Evolutionary conservation across 129 eudicot species (phyloP).

Genomic region (Saposhnikovia divaricata): DNA sequence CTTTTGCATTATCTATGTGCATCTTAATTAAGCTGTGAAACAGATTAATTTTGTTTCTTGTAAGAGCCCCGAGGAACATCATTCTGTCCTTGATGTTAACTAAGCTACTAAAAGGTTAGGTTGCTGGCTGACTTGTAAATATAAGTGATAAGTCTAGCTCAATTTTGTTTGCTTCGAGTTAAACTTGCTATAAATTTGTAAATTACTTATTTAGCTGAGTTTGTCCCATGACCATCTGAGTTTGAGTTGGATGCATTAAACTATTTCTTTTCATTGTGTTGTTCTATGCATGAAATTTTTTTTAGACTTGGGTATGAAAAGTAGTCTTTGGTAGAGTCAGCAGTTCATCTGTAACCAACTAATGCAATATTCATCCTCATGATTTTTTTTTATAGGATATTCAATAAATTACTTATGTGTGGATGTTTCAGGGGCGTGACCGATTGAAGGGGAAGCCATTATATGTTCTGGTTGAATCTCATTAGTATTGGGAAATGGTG

Average conservation of each 20-base stretch:
- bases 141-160: not conserved
- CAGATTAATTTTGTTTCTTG: not conserved
- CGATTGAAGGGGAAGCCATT: slow-evolving; percentile 67
- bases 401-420: not conserved
- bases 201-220: not conserved
- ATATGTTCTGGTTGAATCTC: slow-evolving; percentile 66
- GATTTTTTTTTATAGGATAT: not conserved
- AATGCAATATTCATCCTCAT: not conserved
- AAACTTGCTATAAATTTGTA: not conserved
- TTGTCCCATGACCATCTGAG: not conserved
- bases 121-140: not conserved
- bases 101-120: not conserved
- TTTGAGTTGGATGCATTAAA: not conserved
- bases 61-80: not conserved
- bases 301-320: not conserved
- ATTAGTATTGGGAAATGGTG: slow-evolving; percentile 19
- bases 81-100: not conserved
- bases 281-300: not conserved
- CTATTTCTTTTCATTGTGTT: not conserved
- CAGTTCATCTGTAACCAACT: not conserved
- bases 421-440: slow-evolving; percentile 47
- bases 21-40: not conserved
- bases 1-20: not conserved
- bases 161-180: not conserved
- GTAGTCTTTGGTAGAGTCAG: not conserved